Base-by-base conservation (phyloP, 139 green algal genomes). In the Chlamydomonas sp. region DNA sequence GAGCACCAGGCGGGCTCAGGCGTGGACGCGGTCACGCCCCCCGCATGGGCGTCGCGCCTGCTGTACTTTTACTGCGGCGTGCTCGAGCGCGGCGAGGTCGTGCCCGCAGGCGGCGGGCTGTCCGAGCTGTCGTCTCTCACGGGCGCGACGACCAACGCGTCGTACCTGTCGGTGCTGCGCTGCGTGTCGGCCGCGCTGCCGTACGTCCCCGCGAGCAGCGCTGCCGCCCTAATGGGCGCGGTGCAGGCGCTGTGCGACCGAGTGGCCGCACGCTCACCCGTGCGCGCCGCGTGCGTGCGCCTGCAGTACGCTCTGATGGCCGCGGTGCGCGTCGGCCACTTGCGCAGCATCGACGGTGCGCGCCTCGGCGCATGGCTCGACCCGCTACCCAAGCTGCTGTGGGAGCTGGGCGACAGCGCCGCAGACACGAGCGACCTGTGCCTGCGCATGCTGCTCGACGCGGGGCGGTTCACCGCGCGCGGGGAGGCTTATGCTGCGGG, bases 371-470 rank as follows among this genome's bases (percentile, higher is more conserved):
- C 28, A 31, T 86, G 80, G 80, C 49, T 86, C 49, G 57, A 26
- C 39, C 65, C 67, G 13, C 70, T 81, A 33, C 80, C 80, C 6
- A 83, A 79, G 59, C 54, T 80, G 62, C 58, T 86, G 67, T 86
- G 76, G 76, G 73, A 83, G 64, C 54, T 68, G 16, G 76, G 76
- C 29, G 37, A n/a, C 28, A n/a, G 10, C 0, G 60, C 57, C 4
- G 76, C 79, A 1, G 59, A 75, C 10, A 58, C 49, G 22, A 73
- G 69, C 20, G 50, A 31, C 3, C 33, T 79, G 36, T 58, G 70
- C 29, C 76, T 85, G 67, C 5, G 13, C 36, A 67, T 81, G 73
- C 36, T 81, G 28, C 72, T 76, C 24, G 72, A 81, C 5, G 79
- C 79, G 2, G 75, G 58, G 5, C 48, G 79, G 13, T 71, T 68